phyloP scores from a whole-genome alignment of 805 yeast species.

The Ogataea glucozyma region DNA sequence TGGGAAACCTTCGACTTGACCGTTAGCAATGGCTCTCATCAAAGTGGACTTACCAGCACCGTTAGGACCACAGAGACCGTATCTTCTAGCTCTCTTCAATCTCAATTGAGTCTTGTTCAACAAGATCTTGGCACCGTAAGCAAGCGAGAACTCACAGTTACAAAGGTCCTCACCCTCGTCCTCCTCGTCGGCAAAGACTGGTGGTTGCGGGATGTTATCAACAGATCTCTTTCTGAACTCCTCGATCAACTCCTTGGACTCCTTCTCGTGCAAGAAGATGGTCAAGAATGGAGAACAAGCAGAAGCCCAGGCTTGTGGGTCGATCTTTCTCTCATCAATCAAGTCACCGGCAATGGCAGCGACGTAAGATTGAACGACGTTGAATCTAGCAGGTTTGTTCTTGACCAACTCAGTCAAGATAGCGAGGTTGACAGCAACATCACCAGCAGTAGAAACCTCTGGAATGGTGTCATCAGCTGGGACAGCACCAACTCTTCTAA shows the following conservation, averaged over 20 bases:
- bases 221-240: constrained; percentile 94
- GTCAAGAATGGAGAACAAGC: constrained; percentile 92
- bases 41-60: constrained; percentile 99
- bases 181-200: constrained; percentile 86
- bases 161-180: constrained; percentile 99
- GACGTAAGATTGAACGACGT: constrained; percentile 72
- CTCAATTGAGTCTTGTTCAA: constrained; percentile 99
- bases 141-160: constrained; percentile 99
- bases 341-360: constrained; percentile 98
- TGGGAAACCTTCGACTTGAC: constrained; percentile 99
- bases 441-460: constrained; percentile 99
- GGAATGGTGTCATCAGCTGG: constrained; percentile 88
- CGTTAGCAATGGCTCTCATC: constrained; percentile 96
- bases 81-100: constrained; percentile 98
- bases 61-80: constrained; percentile 98
- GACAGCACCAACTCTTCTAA: constrained; percentile 98
- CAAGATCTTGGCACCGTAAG: constrained; percentile 99
- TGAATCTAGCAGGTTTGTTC: constrained; percentile 76
- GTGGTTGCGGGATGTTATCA: constrained; percentile 97
- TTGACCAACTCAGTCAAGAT: constrained; percentile 75
- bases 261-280: constrained; percentile 90
- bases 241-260: constrained; percentile 87
- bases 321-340: constrained; percentile 96
- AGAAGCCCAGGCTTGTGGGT: constrained; percentile 88
- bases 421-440: constrained; percentile 78